Base-by-base conservation (phyloP, 352 stramenopile species). In the Peronospora belbahrii region DNA sequence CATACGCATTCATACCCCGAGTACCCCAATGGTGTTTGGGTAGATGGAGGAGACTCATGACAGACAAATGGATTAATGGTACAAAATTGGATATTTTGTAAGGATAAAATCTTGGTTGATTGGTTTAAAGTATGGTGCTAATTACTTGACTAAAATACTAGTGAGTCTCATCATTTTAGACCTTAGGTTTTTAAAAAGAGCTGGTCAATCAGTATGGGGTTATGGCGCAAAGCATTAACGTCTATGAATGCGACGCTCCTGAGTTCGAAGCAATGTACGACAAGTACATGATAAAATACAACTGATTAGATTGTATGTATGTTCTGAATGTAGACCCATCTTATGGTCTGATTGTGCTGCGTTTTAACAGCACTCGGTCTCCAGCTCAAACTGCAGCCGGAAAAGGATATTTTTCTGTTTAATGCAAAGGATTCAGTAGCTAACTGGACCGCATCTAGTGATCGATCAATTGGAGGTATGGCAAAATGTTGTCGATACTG, bases 1-100 rank as follows among this genome's bases (percentile, higher is more conserved):
- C 83, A 45, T 94, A 94, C 45, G 78, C 74, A 42, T 88, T 74
- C 58, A 94, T 79, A 53, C 75, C 65, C 42, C 77, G 74, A 18
- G 82, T 94, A 35, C 82, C 78, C 83, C 83, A 94, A 31, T 83
- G 65, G 42, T 90, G 80, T 67, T 84, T 83, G 38, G 83, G 83
- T 57, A 94, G 48, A 51, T 91, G 74, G 42, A 94, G 76, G 52
- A 94, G 76, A 54, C 78, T 91, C 81, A 93, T 93, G 19, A 35
- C 55, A 28, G n/a, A 25, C 55, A 28, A 15, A 25, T 34, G 1
- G 6, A n/a, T 15, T 36, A 5, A 6, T 36, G 7, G 14, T 25
- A 1, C 33, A 23, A 10, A 15, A 6, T 6, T 3, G 6, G 35
- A 24, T 6, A 3, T 7, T 41, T 41, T 2, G 35, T 28, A 4